These are phyloP conservation scores for Boletus reticuloceps DNA, from an alignment of 768 basidiomycete genomes.

Conservation along the genomic window DNA sequence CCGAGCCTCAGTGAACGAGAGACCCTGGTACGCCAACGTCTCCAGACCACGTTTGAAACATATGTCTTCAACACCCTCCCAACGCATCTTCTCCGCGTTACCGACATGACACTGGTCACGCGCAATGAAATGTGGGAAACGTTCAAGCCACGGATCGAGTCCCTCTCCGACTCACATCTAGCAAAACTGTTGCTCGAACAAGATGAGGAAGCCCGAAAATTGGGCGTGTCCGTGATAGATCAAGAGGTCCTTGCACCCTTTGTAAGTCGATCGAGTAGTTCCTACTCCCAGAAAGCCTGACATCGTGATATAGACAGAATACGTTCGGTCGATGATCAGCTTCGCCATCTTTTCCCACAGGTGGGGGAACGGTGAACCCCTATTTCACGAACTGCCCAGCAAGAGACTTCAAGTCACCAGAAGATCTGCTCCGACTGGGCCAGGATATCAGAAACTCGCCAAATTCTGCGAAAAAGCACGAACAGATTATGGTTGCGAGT, in stretches of 20 bases:
- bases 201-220: constrained; percentile 21
- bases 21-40: constrained; percentile 18
- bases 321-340: constrained; percentile 16
- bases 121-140: constrained; percentile 21
- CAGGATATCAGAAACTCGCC: constrained; percentile 25
- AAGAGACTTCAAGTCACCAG: constrained; percentile 13
- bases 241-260: constrained; percentile 20
- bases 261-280: constrained; percentile 4
- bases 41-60: constrained; percentile 21
- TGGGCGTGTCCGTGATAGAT: constrained; percentile 20
- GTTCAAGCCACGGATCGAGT: constrained; percentile 19
- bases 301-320: constrained; percentile 10
- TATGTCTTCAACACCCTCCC: constrained; percentile 26
- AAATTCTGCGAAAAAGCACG: constrained; percentile 28
- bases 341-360: constrained; percentile 28
- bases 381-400: constrained; percentile 21
- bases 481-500: constrained; percentile 22
- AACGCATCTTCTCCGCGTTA: constrained; percentile 21
- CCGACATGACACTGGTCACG: constrained; percentile 20
- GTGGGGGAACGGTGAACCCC: constrained; percentile 24
- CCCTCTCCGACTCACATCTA: constrained; percentile 21
- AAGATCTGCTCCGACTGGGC: constrained; percentile 13
- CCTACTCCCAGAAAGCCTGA: background rate
- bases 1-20: constrained; percentile 22
- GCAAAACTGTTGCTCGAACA: constrained; percentile 23